Base-by-base conservation (phyloP, 2,329 filamentous ascomycete genomes). In the Raffaelea albimanens region DNA sequence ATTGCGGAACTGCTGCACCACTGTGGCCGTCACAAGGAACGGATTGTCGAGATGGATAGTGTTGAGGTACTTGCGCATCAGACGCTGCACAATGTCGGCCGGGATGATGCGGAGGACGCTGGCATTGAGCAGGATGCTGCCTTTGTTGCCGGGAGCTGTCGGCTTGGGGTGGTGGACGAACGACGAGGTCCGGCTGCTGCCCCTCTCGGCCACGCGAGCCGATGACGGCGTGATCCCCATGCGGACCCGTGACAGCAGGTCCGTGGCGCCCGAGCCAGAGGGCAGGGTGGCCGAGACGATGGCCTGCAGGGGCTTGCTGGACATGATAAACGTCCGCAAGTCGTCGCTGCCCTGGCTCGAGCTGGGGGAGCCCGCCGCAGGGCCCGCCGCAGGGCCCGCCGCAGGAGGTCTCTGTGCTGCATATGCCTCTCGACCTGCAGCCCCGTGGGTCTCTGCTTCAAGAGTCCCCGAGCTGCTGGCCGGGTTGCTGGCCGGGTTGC, bases 221-320 rank as follows among this genome's bases (percentile, higher is more conserved):
- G 55, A 57, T 1, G 59, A 62, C 8, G 60, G 60, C 3, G 59
- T 62, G 43, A 63, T 51, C 38, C 60, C 61, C 60, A 63, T 62
- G 11, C 59, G 55, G 2, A 63, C 58, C 19, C 55, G 49, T 10
- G 58, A 59, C 18, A 63, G 52, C 10, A 62, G 50, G 40, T 60
- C 60, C 19, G 59, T 60, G 10, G 61, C 54, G 5, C 58, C 58
- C 2, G 55, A 51, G 16, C 57, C 58, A 11, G 57, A 54, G 2
- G 60, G 58, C 45, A 61, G 46, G 9, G 58, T 60, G 8, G 59
- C 58, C 25, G 55, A 56, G 31, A 62, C 57, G 45, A 61, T 53
- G 31, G 56, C 52, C 49, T 61, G 59, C 22, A 63, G 47, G 19
- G 58, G 56, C 19, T 47, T 50, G 45, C 58, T 58, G 23, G 48